Conservation (phyloP, 768 basidiomycete genomes). For the Leccinum subtestaceum region DNA sequence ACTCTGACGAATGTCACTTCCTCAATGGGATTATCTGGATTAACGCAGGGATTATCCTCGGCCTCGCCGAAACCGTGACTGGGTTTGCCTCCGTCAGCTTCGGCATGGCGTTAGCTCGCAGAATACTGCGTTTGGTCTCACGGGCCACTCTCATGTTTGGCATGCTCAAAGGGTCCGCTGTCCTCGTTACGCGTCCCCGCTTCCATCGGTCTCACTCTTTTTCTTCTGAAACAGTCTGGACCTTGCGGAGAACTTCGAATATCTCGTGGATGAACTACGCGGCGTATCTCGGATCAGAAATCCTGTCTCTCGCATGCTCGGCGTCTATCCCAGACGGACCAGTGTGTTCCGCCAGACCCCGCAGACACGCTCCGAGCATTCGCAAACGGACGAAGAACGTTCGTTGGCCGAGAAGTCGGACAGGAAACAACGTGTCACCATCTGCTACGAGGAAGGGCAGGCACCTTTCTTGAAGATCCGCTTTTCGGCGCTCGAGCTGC, state of each 20-base stretch:
- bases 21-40: slow-evolving; percentile 69
- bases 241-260: slow-evolving; percentile 48
- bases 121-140: slow-evolving; percentile 53
- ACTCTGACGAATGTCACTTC: slow-evolving; percentile 44
- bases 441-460: slow-evolving; percentile 41
- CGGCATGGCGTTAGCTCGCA: slow-evolving; percentile 49
- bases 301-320: slow-evolving; percentile 42
- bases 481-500: slow-evolving; percentile 49
- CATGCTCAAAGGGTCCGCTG: slow-evolving; percentile 61
- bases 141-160: slow-evolving; percentile 60
- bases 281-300: slow-evolving; percentile 18
- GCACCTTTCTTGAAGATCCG: slow-evolving; percentile 55
- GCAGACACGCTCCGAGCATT: slow-evolving; percentile 33
- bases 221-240: slow-evolving; percentile 43
- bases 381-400: slow-evolving; percentile 3
- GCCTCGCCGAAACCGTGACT: slow-evolving; percentile 59
- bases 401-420: slow-evolving; percentile 5
- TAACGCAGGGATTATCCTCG: slow-evolving; percentile 55
- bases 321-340: slow-evolving; percentile 49
- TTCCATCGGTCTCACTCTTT: background rate
- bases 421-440: slow-evolving; percentile 46
- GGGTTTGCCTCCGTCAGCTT: slow-evolving; percentile 62
- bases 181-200: background rate
- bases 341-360: slow-evolving; percentile 57
- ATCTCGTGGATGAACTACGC: slow-evolving; percentile 41